Base-by-base conservation (phyloP, 768 basidiomycete species). In the Lentinula lateritia region DNA sequence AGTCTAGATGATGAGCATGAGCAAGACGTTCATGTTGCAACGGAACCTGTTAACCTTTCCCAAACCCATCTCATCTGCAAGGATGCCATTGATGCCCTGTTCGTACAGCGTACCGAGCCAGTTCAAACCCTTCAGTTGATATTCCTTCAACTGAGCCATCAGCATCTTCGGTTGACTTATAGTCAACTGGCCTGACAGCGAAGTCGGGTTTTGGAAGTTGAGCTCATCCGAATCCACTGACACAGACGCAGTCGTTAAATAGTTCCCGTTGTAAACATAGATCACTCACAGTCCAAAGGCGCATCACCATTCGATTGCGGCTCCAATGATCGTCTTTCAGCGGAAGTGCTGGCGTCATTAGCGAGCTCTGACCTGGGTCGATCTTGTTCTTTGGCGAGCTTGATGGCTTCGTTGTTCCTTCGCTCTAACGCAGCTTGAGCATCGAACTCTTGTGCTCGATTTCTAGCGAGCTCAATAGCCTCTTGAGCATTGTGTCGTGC, bases 51-150 rank as follows among this genome's bases (percentile, higher is more conserved):
- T 39, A 61, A 86, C 91, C 82, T 93, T 93, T 65, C 91, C 91
- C 9, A 93, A 84, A 75, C 95, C 95, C 96, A 98, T 98, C 76
- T 99, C 97, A 71, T 99, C 97, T 2, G 97, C 97, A 20, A 99
- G 83, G 68, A 99, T 99, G 52, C 97, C 97, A 69, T 99, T 99
- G 81, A 98, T 98, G 50, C 97, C 97, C 73, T 98, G 96, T 71
- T 98, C 97, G 69, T 98, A 99, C 20, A 99, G 78, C 15, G 95
- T 97, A 16, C 89, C 97, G 28, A 99, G 79, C 97, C 97, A 99
- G 65, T 97, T 98, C 38, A 99, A 80, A 64, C 97, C 97, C 69
- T 98, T 98, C 61, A 99, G 74, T 72, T 99, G 97, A 71, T 98
- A 99, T 72, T 99, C 97, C 74, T 99, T 99, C 58, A 99, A 77